phyloP scores from a whole-genome alignment of 1,139 yeast genomes.

The Candida sp. region DNA sequence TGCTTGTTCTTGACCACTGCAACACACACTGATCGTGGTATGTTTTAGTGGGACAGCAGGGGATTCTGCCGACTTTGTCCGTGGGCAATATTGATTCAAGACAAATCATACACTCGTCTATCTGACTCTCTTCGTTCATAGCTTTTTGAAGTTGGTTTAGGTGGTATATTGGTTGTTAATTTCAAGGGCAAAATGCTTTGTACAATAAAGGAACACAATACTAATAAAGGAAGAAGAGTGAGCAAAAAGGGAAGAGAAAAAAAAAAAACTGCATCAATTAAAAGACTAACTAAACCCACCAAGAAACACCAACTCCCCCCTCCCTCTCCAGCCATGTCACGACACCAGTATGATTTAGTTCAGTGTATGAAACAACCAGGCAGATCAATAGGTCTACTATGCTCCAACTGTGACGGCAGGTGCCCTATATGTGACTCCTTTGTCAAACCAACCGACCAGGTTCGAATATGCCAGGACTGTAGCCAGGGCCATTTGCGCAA shows the following conservation, averaged over 20 bases:
- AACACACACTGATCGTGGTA: conserved; percentile 52
- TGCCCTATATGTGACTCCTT: conserved; percentile 93
- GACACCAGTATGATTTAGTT: conserved; percentile 87
- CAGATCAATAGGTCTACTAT: conserved; percentile 65
- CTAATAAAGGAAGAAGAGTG: not conserved
- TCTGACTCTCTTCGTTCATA: not conserved
- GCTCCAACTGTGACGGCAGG: conserved; percentile 89
- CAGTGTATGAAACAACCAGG: conserved; percentile 93
- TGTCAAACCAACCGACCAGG: conserved; percentile 77
- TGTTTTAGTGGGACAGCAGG: conserved; percentile 36
- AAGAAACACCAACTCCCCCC: too few relatives aligned
- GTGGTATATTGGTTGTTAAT: not conserved
- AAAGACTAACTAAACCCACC: too few relatives aligned
- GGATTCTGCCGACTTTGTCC: conserved; percentile 38
- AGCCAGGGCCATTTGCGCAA: conserved; percentile 68
- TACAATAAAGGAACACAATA: not conserved
- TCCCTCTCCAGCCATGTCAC: conserved; percentile 58
- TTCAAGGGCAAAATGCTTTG: not conserved
- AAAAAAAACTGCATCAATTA: not conserved
- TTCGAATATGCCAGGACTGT: conserved; percentile 85
- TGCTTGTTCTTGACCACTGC: conserved; percentile 53
- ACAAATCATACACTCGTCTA: conserved; percentile 54
- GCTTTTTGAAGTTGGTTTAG: too few relatives aligned
- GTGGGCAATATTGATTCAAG: conserved; percentile 35
- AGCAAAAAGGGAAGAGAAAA: not conserved